Conservation (phyloP, 2,329 filamentous ascomycete species). For the Colletotrichum sp. region DNA sequence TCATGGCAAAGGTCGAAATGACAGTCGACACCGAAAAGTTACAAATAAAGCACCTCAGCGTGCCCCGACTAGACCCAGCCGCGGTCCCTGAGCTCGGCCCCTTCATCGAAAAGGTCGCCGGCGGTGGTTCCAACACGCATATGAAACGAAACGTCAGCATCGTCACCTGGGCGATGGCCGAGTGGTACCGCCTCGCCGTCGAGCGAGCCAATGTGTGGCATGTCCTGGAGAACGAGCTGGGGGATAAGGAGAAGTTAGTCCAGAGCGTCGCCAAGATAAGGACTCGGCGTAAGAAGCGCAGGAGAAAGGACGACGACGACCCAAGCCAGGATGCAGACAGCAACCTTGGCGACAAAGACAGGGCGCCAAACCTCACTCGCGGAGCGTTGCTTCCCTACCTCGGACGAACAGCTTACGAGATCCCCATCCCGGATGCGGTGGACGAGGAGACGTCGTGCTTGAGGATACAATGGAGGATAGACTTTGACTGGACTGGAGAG, state of each 20-base stretch:
- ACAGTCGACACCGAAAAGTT: slow-evolving; percentile 59
- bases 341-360: neutral
- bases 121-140: slow-evolving; percentile 42
- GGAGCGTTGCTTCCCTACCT: slow-evolving; percentile 59
- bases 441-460: slow-evolving; percentile 43
- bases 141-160: slow-evolving; percentile 63
- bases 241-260: slow-evolving; percentile 34
- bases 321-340: slow-evolving; percentile 24
- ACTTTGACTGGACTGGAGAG: slow-evolving; percentile 77
- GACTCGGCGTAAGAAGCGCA: slow-evolving; percentile 25
- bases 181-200: slow-evolving; percentile 68
- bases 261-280: slow-evolving; percentile 35
- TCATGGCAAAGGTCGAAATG: slow-evolving; percentile 63
- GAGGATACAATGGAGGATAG: slow-evolving; percentile 66
- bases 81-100: slow-evolving; percentile 63
- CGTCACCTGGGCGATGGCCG: slow-evolving; percentile 70
- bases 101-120: slow-evolving; percentile 51
- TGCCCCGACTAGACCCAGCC: slow-evolving; percentile 61
- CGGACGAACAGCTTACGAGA: slow-evolving; percentile 53
- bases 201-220: slow-evolving; percentile 69
- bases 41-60: slow-evolving; percentile 54
- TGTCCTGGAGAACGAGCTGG: slow-evolving; percentile 53
- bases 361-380: slow-evolving; percentile 22
- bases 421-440: slow-evolving; percentile 42
- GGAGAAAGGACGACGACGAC: slow-evolving; percentile 23